Evolutionary conservation across 768 basidiomycete genomes (phyloP).

Genomic region (Mycena belliarum): DNA sequence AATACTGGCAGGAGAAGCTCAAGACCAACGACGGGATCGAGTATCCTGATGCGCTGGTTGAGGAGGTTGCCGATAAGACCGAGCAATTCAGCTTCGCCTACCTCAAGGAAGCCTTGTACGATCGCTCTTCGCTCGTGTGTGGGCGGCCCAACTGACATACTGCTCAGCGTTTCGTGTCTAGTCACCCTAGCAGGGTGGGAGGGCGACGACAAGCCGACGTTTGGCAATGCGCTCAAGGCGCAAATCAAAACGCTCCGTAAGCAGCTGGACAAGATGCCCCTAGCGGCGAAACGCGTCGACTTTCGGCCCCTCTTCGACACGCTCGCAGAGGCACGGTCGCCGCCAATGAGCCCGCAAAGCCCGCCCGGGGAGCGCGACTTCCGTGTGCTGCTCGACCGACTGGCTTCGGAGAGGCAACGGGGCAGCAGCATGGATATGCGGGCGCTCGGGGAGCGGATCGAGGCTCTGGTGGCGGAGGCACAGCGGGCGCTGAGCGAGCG

Average conservation of each 20-base stretch:
- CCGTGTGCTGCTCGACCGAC: conserved; percentile 14
- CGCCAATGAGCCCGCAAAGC: not conserved
- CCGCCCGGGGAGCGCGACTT: conserved; percentile 11
- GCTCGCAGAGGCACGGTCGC: conserved; percentile 1
- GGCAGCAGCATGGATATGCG: not conserved
- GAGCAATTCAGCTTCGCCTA: conserved; percentile 82
- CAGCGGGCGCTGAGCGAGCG: not conserved
- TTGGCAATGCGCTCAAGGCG: conserved; percentile 49
- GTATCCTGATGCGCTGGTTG: conserved; percentile 67
- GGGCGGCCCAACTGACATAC: no score
- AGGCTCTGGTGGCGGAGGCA: not conserved
- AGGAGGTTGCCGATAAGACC: conserved; percentile 60
- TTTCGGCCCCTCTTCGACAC: conserved; percentile 13
- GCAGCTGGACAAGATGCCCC: conserved; percentile 53
- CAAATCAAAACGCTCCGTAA: conserved; percentile 66
- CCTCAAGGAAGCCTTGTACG: conserved; percentile 87
- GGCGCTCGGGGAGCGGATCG: not conserved
- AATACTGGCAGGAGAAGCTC: conserved; percentile 84
- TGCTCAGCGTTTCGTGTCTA: conserved; percentile 69
- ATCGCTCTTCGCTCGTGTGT: conserved; percentile 20
- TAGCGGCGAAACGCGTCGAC: conserved; percentile 4
- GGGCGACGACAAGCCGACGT: conserved; percentile 49
- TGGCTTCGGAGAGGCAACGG: not conserved
- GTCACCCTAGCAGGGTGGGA: conserved; percentile 60
- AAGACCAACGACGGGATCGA: conserved; percentile 56